A percentile compares a stretch with the other conserved stretches of the same genome.
phyloP scores from a whole-genome alignment of 2,329 filamentous ascomycete genomes.

The Keithomyces neogunnii region DNA sequence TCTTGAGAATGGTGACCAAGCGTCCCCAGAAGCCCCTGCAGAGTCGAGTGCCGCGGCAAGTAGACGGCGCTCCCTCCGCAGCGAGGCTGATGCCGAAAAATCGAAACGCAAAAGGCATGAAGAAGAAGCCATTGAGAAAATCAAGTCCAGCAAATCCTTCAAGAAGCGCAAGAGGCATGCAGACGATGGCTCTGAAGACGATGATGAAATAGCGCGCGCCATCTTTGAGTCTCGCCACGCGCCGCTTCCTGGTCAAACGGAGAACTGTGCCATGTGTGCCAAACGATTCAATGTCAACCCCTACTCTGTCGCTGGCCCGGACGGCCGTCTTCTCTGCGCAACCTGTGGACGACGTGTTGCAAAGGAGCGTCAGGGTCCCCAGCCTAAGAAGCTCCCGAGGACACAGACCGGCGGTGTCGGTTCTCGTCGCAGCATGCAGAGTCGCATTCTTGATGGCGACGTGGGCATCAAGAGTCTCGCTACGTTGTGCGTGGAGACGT shows the following conservation, averaged over 20 bases:
- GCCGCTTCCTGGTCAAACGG: slow-evolving; percentile 74
- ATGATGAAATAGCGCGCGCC: slow-evolving; percentile 40
- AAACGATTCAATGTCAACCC: slow-evolving; percentile 91
- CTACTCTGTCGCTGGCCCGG: slow-evolving; percentile 72
- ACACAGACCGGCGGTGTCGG: slow-evolving; percentile 43
- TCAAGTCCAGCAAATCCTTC: slow-evolving; percentile 51
- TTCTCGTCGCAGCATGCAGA: slow-evolving; percentile 69
- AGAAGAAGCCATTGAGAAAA: slow-evolving; percentile 48
- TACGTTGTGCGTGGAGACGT: slow-evolving; percentile 52
- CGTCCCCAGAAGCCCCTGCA: slow-evolving; percentile 9
- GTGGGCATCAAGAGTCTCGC: slow-evolving; percentile 62
- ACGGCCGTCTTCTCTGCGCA: slow-evolving; percentile 78
- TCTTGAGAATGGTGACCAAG: slow-evolving; percentile 14
- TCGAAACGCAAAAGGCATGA: slow-evolving; percentile 36
- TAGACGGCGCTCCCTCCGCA: slow-evolving; percentile 18
- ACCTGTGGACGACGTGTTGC: slow-evolving; percentile 70
- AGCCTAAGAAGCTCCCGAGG: slow-evolving; percentile 35
- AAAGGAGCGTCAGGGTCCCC: slow-evolving; percentile 45
- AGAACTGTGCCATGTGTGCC: slow-evolving; percentile 75
- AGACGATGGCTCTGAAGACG: slow-evolving; percentile 30
- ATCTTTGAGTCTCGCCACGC: slow-evolving; percentile 38
- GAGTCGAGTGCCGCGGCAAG: slow-evolving; percentile 17
- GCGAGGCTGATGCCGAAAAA: slow-evolving; percentile 15
- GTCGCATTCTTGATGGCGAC: slow-evolving; percentile 72
- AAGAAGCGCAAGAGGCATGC: slow-evolving; percentile 40